Evolutionary conservation across 805 yeast genomes (phyloP), one percentile per base, ranked within the genome.

Genomic region (Myxozyma sirexii): DNA sequence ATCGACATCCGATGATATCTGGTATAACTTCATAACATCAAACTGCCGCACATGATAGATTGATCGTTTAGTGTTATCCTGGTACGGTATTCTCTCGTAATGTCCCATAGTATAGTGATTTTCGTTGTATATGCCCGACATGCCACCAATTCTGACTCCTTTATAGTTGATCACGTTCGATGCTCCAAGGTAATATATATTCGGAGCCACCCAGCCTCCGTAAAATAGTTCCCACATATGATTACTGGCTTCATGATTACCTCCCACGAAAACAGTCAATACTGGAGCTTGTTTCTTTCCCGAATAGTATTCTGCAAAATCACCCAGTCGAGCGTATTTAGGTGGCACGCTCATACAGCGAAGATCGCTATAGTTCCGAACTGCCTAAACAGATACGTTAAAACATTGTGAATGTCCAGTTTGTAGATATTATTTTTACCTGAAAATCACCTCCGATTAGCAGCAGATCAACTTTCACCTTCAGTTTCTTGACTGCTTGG

Each of bases 131-230:
- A 94, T 91, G 0, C 99, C 99, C 52, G 96, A 87, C 8, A 88
- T 63, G 0, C 97, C 97, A 24, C 84, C 87, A 26, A 94, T 88
- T 60, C 87, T 76, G 4, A 93, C 64, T 0, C 97, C 97, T 64
- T 80, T 82, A 67, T 76, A 88, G 85, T 88, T 84, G 1, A 94
- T 75, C 1, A 84, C 84, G 15, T 91, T 90, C 19, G 86, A 81
- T 44, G 83, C 82, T 0, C 99, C 99, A 67, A 94, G 69, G 70
- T 84, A 94, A 72, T 86, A 94, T 13, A 94, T 89, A 63, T 87
- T 85, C 0, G 90, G 89, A 1, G 96, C 96, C 1, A 88, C 92
- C 89, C 93, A 94, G 0, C 99, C 99, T 12, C 99, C 99, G 71
- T 80, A 81, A 60, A 82, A 83, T 21, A 92, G 74, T 66, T 88